These are phyloP conservation scores for Acacia confusa DNA, from an alignment of 306 rosid genomes.

Conservation along the genomic window DNA sequence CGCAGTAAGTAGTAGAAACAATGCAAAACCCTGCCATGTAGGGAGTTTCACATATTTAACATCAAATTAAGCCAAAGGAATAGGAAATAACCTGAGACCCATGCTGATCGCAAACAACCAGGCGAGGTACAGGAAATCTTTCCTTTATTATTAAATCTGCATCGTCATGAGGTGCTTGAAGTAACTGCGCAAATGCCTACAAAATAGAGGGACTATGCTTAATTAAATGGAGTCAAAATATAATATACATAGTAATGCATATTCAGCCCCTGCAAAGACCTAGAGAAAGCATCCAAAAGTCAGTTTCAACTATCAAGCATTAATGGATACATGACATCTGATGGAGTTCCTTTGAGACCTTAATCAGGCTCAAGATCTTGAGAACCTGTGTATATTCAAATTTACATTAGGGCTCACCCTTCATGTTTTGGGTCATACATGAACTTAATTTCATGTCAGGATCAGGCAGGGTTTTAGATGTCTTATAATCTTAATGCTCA, in stretches of 20 bases:
- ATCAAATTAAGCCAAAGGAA: background rate
- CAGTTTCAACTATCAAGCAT: slow-evolving; percentile 4
- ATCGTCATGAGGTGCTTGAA: slow-evolving; percentile 83
- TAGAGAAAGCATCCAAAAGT: background rate
- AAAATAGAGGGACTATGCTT: slow-evolving; percentile 14
- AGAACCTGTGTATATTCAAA: slow-evolving; percentile 1
- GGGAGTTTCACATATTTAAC: background rate
- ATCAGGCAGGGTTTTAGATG: background rate
- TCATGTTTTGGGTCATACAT: background rate
- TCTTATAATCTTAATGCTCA: background rate
- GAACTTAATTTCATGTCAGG: background rate
- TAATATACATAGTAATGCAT: slow-evolving; percentile 13
- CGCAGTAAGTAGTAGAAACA: background rate
- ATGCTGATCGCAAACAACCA: slow-evolving; percentile 94
- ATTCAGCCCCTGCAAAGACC: background rate
- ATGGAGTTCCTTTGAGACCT: background rate
- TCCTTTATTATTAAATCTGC: slow-evolving; percentile 72
- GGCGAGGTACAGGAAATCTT: slow-evolving; percentile 96
- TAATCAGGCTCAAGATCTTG: background rate
- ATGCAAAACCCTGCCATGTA: background rate
- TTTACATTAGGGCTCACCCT: background rate
- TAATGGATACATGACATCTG: background rate
- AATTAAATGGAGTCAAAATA: slow-evolving; percentile 14
- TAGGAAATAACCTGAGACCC: slow-evolving; percentile 80
- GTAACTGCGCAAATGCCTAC: slow-evolving; percentile 91